phyloP scores from a whole-genome alignment of 192 early-diverging fungal genomes.

The Gonapodya prolifera region DNA sequence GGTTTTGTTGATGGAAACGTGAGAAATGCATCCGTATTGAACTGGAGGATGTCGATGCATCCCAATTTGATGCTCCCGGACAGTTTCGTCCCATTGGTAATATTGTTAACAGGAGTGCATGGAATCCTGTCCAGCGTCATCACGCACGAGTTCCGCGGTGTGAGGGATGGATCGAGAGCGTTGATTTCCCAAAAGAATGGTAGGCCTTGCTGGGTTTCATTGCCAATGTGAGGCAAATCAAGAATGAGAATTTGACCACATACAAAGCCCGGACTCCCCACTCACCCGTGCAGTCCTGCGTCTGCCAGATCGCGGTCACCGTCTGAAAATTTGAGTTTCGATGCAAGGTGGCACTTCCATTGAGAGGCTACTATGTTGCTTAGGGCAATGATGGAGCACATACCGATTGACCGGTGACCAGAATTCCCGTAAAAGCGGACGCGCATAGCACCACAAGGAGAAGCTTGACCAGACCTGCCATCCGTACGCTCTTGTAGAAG shows the following conservation, averaged over 20 bases:
- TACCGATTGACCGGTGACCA: too few relatives aligned
- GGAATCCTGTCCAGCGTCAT: neutral
- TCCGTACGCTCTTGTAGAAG: too few relatives aligned
- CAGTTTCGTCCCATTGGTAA: neutral
- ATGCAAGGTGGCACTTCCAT: too few relatives aligned
- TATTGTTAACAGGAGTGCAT: neutral
- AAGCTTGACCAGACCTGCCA: too few relatives aligned
- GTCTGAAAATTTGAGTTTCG: too few relatives aligned
- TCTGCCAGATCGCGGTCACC: neutral
- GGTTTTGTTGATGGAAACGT: neutral
- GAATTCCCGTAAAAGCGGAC: too few relatives aligned
- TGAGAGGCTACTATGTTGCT: too few relatives aligned
- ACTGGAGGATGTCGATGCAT: neutral
- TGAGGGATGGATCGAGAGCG: neutral
- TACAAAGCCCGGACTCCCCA: neutral
- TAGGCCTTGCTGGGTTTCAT: neutral
- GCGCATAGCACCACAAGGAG: too few relatives aligned
- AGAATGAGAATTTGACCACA: neutral
- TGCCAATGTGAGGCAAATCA: neutral
- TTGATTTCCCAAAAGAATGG: neutral
- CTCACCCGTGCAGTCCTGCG: neutral
- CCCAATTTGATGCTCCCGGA: neutral
- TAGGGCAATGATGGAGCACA: too few relatives aligned
- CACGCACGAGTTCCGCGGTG: neutral
- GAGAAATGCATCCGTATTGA: neutral